Evolutionary conservation across 148 eudicot species (phyloP).

Genomic region (Drosera capensis): DNA sequence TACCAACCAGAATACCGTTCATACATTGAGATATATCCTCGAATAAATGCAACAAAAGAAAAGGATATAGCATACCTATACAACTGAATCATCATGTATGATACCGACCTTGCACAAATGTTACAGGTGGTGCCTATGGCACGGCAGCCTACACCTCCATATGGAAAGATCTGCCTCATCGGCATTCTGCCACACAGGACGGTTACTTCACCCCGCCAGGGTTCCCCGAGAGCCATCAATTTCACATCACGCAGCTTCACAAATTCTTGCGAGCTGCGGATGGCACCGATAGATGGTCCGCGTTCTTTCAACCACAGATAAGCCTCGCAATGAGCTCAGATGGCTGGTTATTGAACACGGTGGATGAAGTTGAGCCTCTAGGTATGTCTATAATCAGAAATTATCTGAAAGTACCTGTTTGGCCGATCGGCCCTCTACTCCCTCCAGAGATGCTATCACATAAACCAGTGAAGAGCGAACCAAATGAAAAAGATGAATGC

Average conservation of each 20-base stretch:
- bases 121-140: conserved; percentile 66
- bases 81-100: neutral
- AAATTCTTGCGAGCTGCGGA: conserved; percentile 32
- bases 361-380: conserved; percentile 52
- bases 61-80: neutral
- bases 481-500: conserved; percentile 20
- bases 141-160: conserved; percentile 36
- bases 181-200: conserved; percentile 6
- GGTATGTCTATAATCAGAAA: conserved; percentile 34
- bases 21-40: too few species aligned
- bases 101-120: neutral
- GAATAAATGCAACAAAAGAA: neutral
- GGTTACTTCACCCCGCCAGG: conserved; percentile 45
- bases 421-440: conserved; percentile 60
- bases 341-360: conserved; percentile 55
- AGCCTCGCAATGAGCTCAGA: conserved; percentile 12
- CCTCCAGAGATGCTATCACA: conserved; percentile 12
- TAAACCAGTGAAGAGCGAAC: neutral
- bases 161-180: conserved; percentile 64
- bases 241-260: conserved; percentile 37
- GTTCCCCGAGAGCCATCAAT: conserved; percentile 35
- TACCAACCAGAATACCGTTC: too few species aligned
- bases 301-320: conserved; percentile 39
- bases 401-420: conserved; percentile 29
- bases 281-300: conserved; percentile 54